Evolutionary conservation across 164 flowering plant species (phyloP).

Genomic region (Macadamia tetraphylla): DNA sequence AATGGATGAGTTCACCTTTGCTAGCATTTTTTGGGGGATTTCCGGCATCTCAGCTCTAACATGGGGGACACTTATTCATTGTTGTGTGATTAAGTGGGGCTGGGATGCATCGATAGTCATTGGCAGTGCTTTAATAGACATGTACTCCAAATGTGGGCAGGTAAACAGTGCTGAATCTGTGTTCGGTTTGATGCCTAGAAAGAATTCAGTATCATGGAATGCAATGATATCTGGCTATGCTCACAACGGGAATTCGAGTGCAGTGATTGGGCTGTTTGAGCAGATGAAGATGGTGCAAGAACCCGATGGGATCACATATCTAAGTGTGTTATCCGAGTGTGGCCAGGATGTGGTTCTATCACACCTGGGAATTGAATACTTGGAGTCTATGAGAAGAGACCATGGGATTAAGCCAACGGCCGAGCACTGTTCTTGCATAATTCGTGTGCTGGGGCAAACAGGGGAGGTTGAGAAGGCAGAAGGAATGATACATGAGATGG

Average conservation of each 20-base stretch:
- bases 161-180: constrained; percentile 36
- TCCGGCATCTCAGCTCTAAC: constrained; percentile 37
- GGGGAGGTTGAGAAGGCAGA: constrained; percentile 45
- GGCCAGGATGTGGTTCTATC: constrained; percentile 24
- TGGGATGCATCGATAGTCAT: constrained; percentile 33
- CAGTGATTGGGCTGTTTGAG: constrained; percentile 43
- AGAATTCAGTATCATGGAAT: constrained; percentile 62
- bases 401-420: constrained; percentile 39
- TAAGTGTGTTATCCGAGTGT: constrained; percentile 51
- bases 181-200: constrained; percentile 34
- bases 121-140: constrained; percentile 63
- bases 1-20: constrained; percentile 60
- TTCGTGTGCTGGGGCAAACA: constrained; percentile 44
- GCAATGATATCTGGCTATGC: constrained; percentile 59
- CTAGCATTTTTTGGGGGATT: constrained; percentile 51
- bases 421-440: constrained; percentile 58
- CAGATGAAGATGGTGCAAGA: constrained; percentile 23
- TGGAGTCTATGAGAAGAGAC: constrained; percentile 42
- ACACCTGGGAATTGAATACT: constrained; percentile 29
- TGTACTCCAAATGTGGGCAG: constrained; percentile 72
- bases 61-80: constrained; percentile 52
- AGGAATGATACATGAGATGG: constrained; percentile 44
- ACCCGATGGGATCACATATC: constrained; percentile 58
- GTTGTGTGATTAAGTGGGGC: constrained; percentile 40
- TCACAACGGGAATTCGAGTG: constrained; percentile 39